A percentile compares a stretch with the other conserved stretches of the same genome.
Evolutionary conservation across 2,329 filamentous ascomycete species (phyloP).

Genomic region (Phialophora verrucosa): DNA sequence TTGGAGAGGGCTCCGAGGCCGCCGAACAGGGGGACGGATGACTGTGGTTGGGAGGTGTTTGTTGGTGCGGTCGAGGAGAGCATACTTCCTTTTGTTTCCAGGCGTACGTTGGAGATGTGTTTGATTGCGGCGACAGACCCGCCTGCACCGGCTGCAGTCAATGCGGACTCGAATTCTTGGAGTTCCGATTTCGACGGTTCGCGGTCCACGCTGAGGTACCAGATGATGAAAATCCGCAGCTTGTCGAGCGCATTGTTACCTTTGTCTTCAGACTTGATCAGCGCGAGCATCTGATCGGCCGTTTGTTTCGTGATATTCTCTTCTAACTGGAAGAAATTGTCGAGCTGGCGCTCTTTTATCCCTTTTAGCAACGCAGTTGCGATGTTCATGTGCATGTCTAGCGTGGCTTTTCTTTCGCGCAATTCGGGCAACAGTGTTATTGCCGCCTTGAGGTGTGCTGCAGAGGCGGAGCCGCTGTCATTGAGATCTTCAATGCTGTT

Average conservation of each 20-base stretch:
- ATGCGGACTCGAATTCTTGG: conserved; percentile 81
- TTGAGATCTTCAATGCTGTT: conserved; percentile 91
- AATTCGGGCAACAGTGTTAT: conserved; percentile 92
- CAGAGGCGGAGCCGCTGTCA: conserved; percentile 78
- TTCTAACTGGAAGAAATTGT: conserved; percentile 95
- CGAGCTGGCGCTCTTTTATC: conserved; percentile 92
- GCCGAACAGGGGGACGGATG: conserved; percentile 75
- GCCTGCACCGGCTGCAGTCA: conserved; percentile 72
- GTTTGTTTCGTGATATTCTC: conserved; percentile 91
- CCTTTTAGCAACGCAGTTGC: conserved; percentile 77
- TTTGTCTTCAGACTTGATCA: conserved; percentile 80
- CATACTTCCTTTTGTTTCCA: conserved; percentile 97
- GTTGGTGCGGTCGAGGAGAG: conserved; percentile 80
- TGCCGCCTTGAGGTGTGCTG: conserved; percentile 92
- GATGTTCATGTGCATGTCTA: conserved; percentile 99
- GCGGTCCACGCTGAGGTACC: conserved; percentile 92
- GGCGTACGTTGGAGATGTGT: conserved; percentile 88
- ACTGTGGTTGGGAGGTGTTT: conserved; percentile 58
- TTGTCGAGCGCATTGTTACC: conserved; percentile 87
- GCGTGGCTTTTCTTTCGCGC: conserved; percentile 84
- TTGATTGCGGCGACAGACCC: conserved; percentile 74
- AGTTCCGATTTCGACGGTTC: conserved; percentile 83
- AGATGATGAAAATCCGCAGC: conserved; percentile 92
- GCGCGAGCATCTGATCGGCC: conserved; percentile 84
- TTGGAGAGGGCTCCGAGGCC: conserved; percentile 92